Base-by-base conservation (phyloP, 768 basidiomycete species). In the Terana coerulea region DNA sequence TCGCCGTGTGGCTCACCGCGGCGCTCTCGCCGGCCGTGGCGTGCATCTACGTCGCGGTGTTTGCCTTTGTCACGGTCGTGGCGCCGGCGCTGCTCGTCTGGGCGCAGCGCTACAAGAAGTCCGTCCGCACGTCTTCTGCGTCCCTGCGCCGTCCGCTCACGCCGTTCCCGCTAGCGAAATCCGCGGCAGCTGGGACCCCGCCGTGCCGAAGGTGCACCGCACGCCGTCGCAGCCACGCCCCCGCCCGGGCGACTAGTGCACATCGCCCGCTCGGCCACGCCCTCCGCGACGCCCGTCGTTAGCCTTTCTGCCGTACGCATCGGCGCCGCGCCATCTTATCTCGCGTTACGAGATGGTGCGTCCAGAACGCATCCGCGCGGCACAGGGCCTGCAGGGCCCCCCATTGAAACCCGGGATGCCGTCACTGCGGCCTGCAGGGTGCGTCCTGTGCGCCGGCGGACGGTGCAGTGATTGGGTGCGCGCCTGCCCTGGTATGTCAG, bases 51-150 rank as follows among this genome's bases (percentile, higher is more conserved):
- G 62, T 68, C 9, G 64, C 71, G 25, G 69, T 75, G 24, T 73
- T 86, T 34, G 56, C 74, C 30, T 78, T 79, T 49, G 75, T 87
- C 19, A 84, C 83, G 9, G 84, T 93, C 63, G 63, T 84, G 37
- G 88, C 86, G 9, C 91, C 91, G 11, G 84, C 71, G 19, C 70
- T 87, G 35, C 70, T 91, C 37, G 76, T 93, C 50, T 91, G 90
- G 88, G 91, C 89, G 3, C 89, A 93, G 69, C 77, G 77, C 66
- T 91, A 81, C 72, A 94, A 94, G 74, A 92, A 94, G 89, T 83
- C 62, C 33, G 85, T 75, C n/a, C 17, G n/a, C 29, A 8, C 22
- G 3, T 25, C 33, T n/a, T n/a, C 15, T 36, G 52, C 41, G 11
- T 21, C 17, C 43, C 26, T 51, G 30, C 37, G 19, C 21, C 35